Conservation (phyloP, 208 protist species). For the Trypanosoma cruzi region DNA sequence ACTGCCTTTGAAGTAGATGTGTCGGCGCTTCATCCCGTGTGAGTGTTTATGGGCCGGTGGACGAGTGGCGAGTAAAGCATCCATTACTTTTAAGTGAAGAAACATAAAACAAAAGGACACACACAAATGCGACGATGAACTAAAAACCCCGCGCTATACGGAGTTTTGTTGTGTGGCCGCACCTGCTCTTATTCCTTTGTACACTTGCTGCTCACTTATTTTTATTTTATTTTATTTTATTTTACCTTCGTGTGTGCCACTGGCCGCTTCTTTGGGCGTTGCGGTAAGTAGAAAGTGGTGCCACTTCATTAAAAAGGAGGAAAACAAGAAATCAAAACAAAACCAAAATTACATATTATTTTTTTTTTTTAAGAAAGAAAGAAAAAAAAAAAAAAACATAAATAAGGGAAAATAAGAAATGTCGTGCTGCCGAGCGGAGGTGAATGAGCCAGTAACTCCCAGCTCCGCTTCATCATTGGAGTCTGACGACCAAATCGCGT, state of each 20-base stretch:
- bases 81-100: not conserved
- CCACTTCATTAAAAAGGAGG: not conserved
- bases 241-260: not conserved
- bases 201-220: not conserved
- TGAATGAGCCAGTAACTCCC: not conserved
- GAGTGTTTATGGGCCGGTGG: not conserved
- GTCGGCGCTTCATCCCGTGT: slow-evolving; percentile 3
- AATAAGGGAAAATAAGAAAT: slow-evolving; percentile 4
- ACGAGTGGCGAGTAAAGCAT: slow-evolving; percentile 3
- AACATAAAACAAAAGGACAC: not conserved
- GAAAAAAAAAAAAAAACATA: not conserved
- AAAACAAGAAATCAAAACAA: not conserved
- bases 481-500: not conserved
- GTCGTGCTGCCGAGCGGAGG: not conserved
- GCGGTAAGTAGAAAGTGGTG: not conserved
- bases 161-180: slow-evolving; percentile 13
- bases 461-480: not conserved
- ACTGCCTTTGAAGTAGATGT: not conserved
- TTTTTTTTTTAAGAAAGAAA: not conserved
- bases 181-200: slow-evolving; percentile 24
- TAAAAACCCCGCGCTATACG: not conserved
- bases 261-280: not conserved
- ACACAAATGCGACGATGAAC: not conserved
- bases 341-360: not conserved
- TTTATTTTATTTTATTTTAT: not conserved